Percentiles rank a stretch among this genome's conserved stretches.
Evolutionary conservation across 2,329 filamentous ascomycete species (phyloP).

Genomic region (Westerdykella sp.): DNA sequence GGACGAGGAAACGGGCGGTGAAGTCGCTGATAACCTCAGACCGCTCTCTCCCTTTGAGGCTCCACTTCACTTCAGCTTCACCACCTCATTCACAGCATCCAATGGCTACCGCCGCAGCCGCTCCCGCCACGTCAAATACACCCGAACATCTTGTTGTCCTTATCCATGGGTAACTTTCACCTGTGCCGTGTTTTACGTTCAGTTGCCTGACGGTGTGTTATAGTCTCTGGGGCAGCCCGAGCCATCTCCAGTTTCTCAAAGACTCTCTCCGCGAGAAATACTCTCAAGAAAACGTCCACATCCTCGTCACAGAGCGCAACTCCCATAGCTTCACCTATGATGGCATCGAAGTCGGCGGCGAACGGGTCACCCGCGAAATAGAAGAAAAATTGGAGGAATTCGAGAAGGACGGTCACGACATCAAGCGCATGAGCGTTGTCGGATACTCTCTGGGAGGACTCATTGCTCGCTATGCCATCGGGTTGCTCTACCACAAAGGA

Average conservation of each 20-base stretch:
- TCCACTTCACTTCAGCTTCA: neutral
- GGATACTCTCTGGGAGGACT: constrained; percentile 89
- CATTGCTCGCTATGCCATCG: constrained; percentile 78
- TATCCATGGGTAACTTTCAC: constrained; percentile 59
- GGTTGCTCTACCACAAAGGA: constrained; percentile 73
- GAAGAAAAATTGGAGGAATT: constrained; percentile 52
- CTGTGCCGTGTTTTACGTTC: neutral
- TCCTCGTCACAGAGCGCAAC: constrained; percentile 68
- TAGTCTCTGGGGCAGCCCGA: constrained; percentile 74
- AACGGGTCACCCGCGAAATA: constrained; percentile 58
- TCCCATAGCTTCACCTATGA: constrained; percentile 63
- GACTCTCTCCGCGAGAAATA: constrained; percentile 58
- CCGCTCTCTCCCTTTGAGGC: too few relatives aligned
- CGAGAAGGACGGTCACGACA: constrained; percentile 58
- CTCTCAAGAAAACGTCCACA: constrained; percentile 58
- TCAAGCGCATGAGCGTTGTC: constrained; percentile 77
- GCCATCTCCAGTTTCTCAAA: constrained; percentile 63
- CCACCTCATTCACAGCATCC: neutral
- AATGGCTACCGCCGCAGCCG: constrained; percentile 12
- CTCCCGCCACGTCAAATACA: constrained; percentile 8
- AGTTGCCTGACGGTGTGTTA: constrained; percentile 5
- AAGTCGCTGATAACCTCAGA: too few relatives aligned
- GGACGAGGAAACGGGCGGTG: too few relatives aligned
- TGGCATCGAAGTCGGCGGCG: constrained; percentile 62
- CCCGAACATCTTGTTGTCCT: constrained; percentile 69